Percentiles rank a stretch among this genome's conserved stretches.
Conservation (phyloP, 2,329 filamentous ascomycete species). For the Ophiostoma quercus region DNA sequence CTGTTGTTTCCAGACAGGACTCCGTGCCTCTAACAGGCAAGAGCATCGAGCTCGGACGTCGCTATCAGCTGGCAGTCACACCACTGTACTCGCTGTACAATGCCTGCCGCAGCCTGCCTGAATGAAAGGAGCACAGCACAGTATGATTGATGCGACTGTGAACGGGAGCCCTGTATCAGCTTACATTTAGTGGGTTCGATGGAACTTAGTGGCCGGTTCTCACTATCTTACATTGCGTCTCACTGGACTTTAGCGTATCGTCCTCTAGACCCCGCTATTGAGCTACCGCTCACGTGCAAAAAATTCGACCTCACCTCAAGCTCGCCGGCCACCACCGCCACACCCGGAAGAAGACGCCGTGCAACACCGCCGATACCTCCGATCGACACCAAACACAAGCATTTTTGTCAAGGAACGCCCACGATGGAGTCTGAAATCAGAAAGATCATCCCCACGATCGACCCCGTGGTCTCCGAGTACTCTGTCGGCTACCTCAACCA, state of each 20-base stretch:
- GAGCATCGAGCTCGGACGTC: slow-evolving; percentile 1
- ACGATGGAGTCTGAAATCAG: slow-evolving; percentile 84
- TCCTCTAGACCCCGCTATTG: neutral
- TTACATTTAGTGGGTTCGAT: neutral
- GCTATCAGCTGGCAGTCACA: neutral
- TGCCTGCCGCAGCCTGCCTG: neutral
- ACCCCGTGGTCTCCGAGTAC: slow-evolving; percentile 85
- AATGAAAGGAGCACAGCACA: neutral
- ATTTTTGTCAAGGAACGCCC: too few species aligned
- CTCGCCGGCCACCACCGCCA: slow-evolving; percentile 8
- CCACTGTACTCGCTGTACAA: neutral
- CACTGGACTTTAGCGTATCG: neutral
- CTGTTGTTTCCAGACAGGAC: neutral
- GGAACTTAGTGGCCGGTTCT: neutral
- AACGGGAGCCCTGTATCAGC: neutral
- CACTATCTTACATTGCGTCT: neutral
- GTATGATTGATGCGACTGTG: slow-evolving; percentile 8
- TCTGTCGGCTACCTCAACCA: slow-evolving; percentile 91
- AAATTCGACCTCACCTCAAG: slow-evolving; percentile 17
- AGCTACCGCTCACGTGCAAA: slow-evolving; percentile 22
- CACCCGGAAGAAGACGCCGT: slow-evolving; percentile 10
- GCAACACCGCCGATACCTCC: neutral
- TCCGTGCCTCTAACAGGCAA: slow-evolving; percentile 3
- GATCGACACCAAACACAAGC: neutral
- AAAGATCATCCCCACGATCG: slow-evolving; percentile 76